phyloP scores from a whole-genome alignment of 1,284 basidiomycete species.

The Tylopilus sp. region DNA sequence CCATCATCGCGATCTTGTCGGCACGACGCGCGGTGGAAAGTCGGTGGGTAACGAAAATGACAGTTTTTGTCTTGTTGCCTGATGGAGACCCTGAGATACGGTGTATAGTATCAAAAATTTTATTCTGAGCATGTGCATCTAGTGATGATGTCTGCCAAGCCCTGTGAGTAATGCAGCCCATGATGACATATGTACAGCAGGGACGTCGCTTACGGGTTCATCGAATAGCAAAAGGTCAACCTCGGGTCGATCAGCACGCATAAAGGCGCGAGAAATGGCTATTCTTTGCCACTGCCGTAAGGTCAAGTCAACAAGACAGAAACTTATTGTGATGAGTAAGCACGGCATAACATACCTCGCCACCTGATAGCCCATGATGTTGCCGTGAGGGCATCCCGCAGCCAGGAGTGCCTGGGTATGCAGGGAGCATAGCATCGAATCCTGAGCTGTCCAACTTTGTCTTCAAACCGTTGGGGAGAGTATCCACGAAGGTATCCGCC shows the following conservation, averaged over 20 bases:
- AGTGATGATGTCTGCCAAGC: constrained; percentile 66
- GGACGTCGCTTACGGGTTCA: constrained; percentile 58
- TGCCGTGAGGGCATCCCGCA: constrained; percentile 31
- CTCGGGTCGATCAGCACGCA: constrained; percentile 71
- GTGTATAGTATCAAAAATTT: constrained; percentile 73
- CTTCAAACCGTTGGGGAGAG: constrained; percentile 63
- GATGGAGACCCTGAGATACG: constrained; percentile 54
- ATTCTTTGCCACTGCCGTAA: constrained; percentile 76
- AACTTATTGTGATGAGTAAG: constrained; percentile 19
- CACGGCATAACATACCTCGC: constrained; percentile 54
- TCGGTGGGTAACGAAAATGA: constrained; percentile 83
- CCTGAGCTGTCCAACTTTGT: constrained; percentile 64
- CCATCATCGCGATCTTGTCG: constrained; percentile 84
- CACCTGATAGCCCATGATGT: constrained; percentile 71
- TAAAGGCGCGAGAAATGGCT: constrained; percentile 79
- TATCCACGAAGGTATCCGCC: constrained; percentile 58
- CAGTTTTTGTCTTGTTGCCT: constrained; percentile 63
- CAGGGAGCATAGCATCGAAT: constrained; percentile 51
- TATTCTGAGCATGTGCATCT: constrained; percentile 77
- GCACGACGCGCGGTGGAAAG: constrained; percentile 76
- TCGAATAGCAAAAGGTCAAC: constrained; percentile 80
- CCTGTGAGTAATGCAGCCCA: constrained; percentile 4
- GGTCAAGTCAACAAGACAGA: constrained; percentile 14
- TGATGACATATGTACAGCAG: constrained; percentile 11
- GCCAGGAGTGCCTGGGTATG: constrained; percentile 23